Base-by-base conservation (phyloP, 2,329 filamentous ascomycete species). In the Pyricularia grisea region DNA sequence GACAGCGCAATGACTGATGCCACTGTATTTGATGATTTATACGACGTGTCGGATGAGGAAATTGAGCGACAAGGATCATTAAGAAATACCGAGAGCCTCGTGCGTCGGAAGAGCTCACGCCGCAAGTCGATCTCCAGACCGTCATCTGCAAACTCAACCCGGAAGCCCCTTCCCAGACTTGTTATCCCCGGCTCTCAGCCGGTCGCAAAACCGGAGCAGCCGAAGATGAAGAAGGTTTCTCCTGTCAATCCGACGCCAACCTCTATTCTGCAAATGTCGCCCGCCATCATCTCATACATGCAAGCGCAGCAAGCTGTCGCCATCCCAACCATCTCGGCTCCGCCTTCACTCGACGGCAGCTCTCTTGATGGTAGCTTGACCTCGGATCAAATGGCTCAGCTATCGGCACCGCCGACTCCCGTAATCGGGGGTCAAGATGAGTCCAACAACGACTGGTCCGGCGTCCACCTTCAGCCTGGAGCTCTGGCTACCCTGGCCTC, bases 371-470 rank as follows among this genome's bases (percentile, higher is more conserved):
- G 93, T 27, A 97, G 93, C 79, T 81, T 95, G 74, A 91, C 89
- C 10, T 97, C 94, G 2, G 94, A 97, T 76, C 93, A 97, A 77
- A 86, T 96, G 78, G 86, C 85, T 68, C 72, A 70, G 69, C 85
- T 93, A 77, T 97, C 93, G 75, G 92, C 92, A 66, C 93, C 94
- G 5, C 88, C 92, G 12, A 97, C 94, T 0, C 94, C 94, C 17
- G 85, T 94, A 70, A 84, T 92, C 72, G 87, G 84, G 20, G 81
- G 83, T 69, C 81, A 83, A 27, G 83, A 87, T 11, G 81, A 84
- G 50, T 80, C 83, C 23, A 86, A 87, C 65, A 81, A 85, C 70
- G 85, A 87, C 69, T 97, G 93, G 92, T 83, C 82, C 31, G 90
- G 90, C 1, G 86, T 93, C 36, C 86, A 87, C 73, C 87, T 97